Conservation (phyloP, 768 basidiomycete genomes). For the Boletus sensibilis region DNA sequence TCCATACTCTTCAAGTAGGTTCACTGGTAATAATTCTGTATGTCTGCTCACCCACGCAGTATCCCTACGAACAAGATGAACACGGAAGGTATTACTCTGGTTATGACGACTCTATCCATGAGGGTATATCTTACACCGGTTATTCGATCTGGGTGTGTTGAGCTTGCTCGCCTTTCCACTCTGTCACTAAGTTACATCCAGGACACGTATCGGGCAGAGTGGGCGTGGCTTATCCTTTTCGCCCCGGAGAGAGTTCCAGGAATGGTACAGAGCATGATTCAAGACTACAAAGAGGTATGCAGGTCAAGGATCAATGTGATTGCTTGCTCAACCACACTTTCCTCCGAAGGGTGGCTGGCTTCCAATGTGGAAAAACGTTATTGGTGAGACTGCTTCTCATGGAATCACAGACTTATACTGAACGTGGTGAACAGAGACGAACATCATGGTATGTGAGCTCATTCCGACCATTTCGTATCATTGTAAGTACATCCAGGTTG, state of each 20-base stretch:
- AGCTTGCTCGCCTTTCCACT: not conserved
- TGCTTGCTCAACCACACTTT: not conserved
- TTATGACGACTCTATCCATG: conserved; percentile 64
- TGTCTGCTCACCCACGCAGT: conserved; percentile 40
- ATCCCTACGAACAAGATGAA: conserved; percentile 76
- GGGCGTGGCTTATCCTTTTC: conserved; percentile 76
- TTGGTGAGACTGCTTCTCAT: conserved; percentile 39
- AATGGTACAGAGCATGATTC: conserved; percentile 78
- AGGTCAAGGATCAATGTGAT: not conserved
- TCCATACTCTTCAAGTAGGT: conserved; percentile 58
- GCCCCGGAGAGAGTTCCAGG: conserved; percentile 74
- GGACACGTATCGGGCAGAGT: conserved; percentile 79
- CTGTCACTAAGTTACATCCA: conserved; percentile 24
- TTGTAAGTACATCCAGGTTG: conserved; percentile 44
- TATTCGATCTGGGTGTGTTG: conserved; percentile 73
- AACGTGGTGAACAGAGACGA: conserved; percentile 51
- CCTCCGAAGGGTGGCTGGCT: conserved; percentile 65
- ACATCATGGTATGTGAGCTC: conserved; percentile 61
- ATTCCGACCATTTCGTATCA: not conserved
- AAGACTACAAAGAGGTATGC: conserved; percentile 65
- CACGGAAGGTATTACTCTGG: conserved; percentile 70
- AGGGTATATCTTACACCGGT: conserved; percentile 71
- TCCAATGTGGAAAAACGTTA: conserved; percentile 90
- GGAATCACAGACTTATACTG: not conserved
- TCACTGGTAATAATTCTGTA: not conserved